Percentiles rank a stretch among this genome's conserved stretches.
phyloP scores from a whole-genome alignment of 495 filamentous ascomycete genomes.

The Xylaria palmicola region DNA sequence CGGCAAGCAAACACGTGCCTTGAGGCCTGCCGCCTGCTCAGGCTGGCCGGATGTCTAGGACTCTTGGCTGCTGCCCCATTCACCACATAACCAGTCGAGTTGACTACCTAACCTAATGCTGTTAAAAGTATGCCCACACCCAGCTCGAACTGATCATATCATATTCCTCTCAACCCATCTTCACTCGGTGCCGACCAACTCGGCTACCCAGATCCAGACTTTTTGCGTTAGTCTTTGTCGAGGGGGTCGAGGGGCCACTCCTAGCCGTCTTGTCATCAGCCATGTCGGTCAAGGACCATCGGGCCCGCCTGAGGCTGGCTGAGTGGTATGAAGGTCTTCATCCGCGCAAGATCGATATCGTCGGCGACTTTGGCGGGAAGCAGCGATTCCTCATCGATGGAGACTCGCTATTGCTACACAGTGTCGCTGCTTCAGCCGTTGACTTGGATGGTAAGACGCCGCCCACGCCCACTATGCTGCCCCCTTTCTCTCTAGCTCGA shows the following conservation, averaged over 20 bases:
- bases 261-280: background rate
- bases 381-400: slow-evolving; percentile 74
- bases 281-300: background rate
- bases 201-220: too few relatives aligned
- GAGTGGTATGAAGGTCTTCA: slow-evolving; percentile 20
- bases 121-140: too few relatives aligned
- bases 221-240: too few relatives aligned
- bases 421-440: slow-evolving; percentile 56
- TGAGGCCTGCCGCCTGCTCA: too few relatives aligned
- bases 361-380: slow-evolving; percentile 72
- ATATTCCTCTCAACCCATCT: too few relatives aligned
- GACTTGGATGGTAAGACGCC: slow-evolving; percentile 54
- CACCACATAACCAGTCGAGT: too few relatives aligned
- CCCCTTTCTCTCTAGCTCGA: background rate
- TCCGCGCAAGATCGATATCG: slow-evolving; percentile 53
- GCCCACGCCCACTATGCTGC: background rate
- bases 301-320: background rate
- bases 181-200: too few relatives aligned
- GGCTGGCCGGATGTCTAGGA: too few relatives aligned
- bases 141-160: too few relatives aligned
- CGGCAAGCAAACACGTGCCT: too few relatives aligned
- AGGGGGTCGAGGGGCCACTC: background rate
- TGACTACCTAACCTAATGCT: too few relatives aligned
- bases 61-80: too few relatives aligned
- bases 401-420: slow-evolving; percentile 65